Conservation (phyloP, 2,329 filamentous ascomycete species). For the Thyridium curvatum region DNA sequence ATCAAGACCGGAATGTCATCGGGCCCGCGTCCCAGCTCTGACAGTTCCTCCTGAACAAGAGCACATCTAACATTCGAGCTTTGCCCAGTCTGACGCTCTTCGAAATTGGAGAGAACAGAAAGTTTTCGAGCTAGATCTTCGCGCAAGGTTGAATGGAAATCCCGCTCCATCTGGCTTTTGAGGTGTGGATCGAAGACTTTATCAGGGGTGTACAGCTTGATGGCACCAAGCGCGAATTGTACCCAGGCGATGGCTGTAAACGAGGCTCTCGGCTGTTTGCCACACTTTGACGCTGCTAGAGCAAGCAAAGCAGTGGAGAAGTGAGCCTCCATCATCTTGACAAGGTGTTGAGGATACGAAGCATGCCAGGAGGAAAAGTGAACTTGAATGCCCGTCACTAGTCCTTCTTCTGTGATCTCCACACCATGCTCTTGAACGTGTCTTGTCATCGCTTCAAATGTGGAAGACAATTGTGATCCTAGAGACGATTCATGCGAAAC, state of each 20-base stretch:
- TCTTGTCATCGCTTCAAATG: slow-evolving; percentile 11
- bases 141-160: slow-evolving; percentile 49
- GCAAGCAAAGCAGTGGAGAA: slow-evolving; percentile 40
- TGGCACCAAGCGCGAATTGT: slow-evolving; percentile 64
- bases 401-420: no score
- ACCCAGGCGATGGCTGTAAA: slow-evolving; percentile 62
- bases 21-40: slow-evolving; percentile 48
- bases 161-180: slow-evolving; percentile 58
- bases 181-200: slow-evolving; percentile 77
- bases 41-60: slow-evolving; percentile 55
- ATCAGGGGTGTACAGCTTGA: slow-evolving; percentile 81
- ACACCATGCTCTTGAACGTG: no score
- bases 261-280: slow-evolving; percentile 15
- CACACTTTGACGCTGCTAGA: slow-evolving; percentile 27
- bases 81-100: slow-evolving; percentile 62
- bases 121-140: slow-evolving; percentile 50
- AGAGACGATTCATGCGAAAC: slow-evolving; percentile 28
- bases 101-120: slow-evolving; percentile 57
- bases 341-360: slow-evolving; percentile 24
- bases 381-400: slow-evolving; percentile 6
- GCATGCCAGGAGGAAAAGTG: slow-evolving; percentile 1
- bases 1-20: slow-evolving; percentile 57
- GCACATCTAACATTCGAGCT: slow-evolving; percentile 59
- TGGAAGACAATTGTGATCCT: slow-evolving; percentile 15
- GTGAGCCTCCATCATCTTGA: slow-evolving; percentile 29